phyloP scores from a whole-genome alignment of 305 asterid genomes.

The Solanum hybrid region DNA sequence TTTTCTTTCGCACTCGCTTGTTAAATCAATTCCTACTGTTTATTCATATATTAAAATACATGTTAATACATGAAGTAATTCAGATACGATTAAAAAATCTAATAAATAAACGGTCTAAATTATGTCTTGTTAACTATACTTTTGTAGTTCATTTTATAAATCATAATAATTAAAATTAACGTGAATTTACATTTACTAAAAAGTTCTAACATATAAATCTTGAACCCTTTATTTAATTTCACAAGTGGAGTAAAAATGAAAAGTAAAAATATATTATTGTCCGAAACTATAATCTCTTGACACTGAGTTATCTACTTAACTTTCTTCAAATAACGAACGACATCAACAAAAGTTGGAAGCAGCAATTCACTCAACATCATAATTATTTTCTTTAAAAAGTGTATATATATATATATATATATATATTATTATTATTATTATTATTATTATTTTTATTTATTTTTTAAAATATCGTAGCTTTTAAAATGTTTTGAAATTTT shows the following conservation, averaged over 20 bases:
- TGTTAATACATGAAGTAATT: neutral
- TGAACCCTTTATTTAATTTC: neutral
- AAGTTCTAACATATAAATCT: neutral
- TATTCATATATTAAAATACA: neutral
- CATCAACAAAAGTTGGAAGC: neutral
- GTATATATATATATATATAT: no score
- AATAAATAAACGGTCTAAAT: neutral
- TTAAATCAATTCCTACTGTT: neutral
- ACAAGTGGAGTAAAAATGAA: neutral
- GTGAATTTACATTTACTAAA: neutral
- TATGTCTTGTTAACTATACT: neutral
- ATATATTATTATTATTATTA: no score
- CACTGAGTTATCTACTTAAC: neutral
- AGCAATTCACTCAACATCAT: neutral
- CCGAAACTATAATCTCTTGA: neutral
- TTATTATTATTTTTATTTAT: no score
- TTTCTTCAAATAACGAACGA: neutral
- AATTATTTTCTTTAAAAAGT: neutral
- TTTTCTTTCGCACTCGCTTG: neutral
- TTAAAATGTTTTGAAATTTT: neutral
- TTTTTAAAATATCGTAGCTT: neutral
- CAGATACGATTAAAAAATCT: neutral
- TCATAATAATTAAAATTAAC: neutral
- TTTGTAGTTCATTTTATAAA: neutral
- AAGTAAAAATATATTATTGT: neutral